phyloP scores from a whole-genome alignment of 1,139 yeast species.

The Yamadazyma trypodendri region DNA sequence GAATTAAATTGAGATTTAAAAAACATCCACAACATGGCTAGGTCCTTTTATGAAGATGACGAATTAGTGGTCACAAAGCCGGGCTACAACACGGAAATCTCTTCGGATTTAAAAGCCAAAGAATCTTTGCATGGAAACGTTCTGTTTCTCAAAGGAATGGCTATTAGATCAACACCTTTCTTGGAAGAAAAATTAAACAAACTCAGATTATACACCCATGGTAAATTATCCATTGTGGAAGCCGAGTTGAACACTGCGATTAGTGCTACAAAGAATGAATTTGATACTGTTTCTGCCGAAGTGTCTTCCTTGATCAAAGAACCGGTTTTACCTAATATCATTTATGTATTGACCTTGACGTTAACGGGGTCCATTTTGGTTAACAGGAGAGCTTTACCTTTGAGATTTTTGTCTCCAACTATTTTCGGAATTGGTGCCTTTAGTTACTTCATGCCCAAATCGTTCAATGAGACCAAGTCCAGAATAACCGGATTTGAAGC shows the following conservation, averaged over 20 bases:
- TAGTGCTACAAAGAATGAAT: slow-evolving; percentile 46
- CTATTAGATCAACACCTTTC: slow-evolving; percentile 46
- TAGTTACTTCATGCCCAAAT: slow-evolving; percentile 37
- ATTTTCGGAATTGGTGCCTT: slow-evolving; percentile 45
- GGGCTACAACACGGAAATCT: slow-evolving; percentile 41
- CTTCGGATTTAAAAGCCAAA: slow-evolving; percentile 32
- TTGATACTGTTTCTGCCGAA: slow-evolving; percentile 23
- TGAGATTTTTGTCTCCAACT: slow-evolving; percentile 52
- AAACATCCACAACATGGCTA: slow-evolving; percentile 15
- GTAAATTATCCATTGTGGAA: slow-evolving; percentile 32
- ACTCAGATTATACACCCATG: slow-evolving; percentile 35
- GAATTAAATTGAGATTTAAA: slow-evolving; percentile 2
- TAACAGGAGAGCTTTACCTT: slow-evolving; percentile 43
- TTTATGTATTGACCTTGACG: slow-evolving; percentile 54
- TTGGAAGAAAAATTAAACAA: slow-evolving; percentile 42
- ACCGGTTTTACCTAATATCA: slow-evolving; percentile 53
- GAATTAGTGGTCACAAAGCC: slow-evolving; percentile 47
- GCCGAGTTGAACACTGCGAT: slow-evolving; percentile 48
- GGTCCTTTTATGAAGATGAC: slow-evolving; percentile 55
- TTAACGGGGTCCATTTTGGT: slow-evolving; percentile 57
- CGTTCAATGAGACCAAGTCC: slow-evolving; percentile 24
- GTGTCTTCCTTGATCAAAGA: slow-evolving; percentile 31
- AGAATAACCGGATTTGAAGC: slow-evolving; percentile 60
- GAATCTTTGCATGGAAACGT: slow-evolving; percentile 44
- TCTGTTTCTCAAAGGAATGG: slow-evolving; percentile 52